Base-by-base conservation (phyloP, 2,329 filamentous ascomycete genomes). In the Epichloe gansuensis region DNA sequence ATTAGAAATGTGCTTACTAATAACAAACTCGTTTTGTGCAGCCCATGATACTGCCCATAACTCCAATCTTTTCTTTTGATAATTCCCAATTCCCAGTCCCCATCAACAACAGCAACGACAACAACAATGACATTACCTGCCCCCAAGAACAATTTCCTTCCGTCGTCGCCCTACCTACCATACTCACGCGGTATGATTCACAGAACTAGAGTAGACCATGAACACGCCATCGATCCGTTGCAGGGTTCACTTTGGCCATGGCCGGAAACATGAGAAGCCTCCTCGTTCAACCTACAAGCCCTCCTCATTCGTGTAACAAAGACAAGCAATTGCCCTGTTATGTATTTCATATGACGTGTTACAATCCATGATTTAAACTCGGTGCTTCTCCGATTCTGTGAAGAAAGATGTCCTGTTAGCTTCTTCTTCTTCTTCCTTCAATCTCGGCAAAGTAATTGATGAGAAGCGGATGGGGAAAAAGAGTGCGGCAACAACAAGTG, bases 331-430 rank as follows among this genome's bases (percentile, higher is more conserved):
- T 21, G 11, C 13, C 8, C 31, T 28, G 17, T 38, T 21, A 43
- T 35, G n/a, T 39, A 21, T 25, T 17, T 37, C 17, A 25, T 38
- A 17, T 39, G 15, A 11, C 31, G 44, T 45, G 23, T 31, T 43
- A 46, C 8, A 25, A 42, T 47, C 41, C 51, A 61, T 8, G 3
- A 8, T 28, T 45, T 67, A 73, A 57, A 72, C 65, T 50, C 70
- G 69, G 59, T 73, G 70, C 63, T 73, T 73, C 61, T 73, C 70
- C 55, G 70, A 72, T 67, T 73, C 70, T 73, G 56, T 58, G 28
- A 46, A 51, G 50, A 53, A 34, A 56, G 54, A 38, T 5, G 13
- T 2, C 5, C 11, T 9, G 46, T 48, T 35, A 48, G 46, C 7
- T 28, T 15, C 8, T 13, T 25, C 37, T 38, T 38, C 37, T 1